Base-by-base conservation (phyloP, 2,329 filamentous ascomycete species). In the Thelonectria rubi region DNA sequence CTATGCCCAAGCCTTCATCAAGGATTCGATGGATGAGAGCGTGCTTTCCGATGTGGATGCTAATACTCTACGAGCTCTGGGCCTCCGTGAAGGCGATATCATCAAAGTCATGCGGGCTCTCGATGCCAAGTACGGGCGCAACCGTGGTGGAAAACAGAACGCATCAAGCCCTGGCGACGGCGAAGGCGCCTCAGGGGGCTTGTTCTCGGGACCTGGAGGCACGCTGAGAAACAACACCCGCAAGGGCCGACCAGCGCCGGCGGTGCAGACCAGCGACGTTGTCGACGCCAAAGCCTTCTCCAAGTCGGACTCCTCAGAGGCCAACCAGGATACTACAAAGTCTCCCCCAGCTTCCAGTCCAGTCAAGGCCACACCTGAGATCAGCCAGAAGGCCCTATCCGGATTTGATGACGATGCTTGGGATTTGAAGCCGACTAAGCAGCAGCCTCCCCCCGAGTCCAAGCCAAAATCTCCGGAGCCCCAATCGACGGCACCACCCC, bases 361-460 rank as follows among this genome's bases (percentile, higher is more conserved):
- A 5, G 34, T 76, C 71, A 62, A 76, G 72, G 62, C 76, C 72
- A 62, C 63, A 12, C 68, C 73, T 39, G 75, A 73, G 52, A 58
- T 67, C 53, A 67, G 65, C 26, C 65, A 63, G 56, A 42, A 62
- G 39, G 24, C 63, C 14, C 67, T 68, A 26, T 80, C 82, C 61
- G 92, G 92, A 3, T 98, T 98, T 72, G 95, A 99, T 53, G 95
- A 98, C 73, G 93, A 98, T 80, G 95, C 95, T 9, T 99, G 95
- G 95, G 92, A 96, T 72, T 90, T 97, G 51, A 97, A 97, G 79
- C 92, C 93, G 17, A 86, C 90, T 14, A 90, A 88, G 73, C 85
- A 88, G 65, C 77, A 70, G 53, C 62, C 66, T 30, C 60, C 67
- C 24, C 51, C 60, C 47, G 54, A 62, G 37, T 26, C 70, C 20